Conservation (phyloP, 768 basidiomycete species). For the Leucocoprinus birnbaumii region DNA sequence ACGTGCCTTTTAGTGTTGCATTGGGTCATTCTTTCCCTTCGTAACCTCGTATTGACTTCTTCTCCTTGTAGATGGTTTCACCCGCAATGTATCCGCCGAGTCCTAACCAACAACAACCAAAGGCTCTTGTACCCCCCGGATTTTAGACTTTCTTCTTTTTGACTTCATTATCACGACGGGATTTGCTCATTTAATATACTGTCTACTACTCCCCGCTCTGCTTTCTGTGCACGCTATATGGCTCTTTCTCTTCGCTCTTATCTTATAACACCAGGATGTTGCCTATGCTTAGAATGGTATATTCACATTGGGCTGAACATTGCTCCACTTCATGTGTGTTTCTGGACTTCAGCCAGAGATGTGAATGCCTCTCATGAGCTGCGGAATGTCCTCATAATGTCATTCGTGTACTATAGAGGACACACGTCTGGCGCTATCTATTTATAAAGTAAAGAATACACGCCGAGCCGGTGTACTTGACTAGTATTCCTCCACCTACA, state of each 20-base stretch:
- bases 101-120: constrained; percentile 39
- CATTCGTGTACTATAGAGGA: background rate
- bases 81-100: constrained; percentile 53
- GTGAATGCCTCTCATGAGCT: constrained; percentile 7
- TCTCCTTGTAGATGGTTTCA: constrained; percentile 64
- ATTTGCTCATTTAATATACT: constrained; percentile 15
- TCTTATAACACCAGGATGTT: constrained; percentile 12
- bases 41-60: constrained; percentile 13
- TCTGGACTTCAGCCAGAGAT: background rate
- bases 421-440: constrained; percentile 9
- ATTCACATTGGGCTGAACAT: background rate
- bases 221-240: background rate
- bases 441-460: constrained; percentile 11
- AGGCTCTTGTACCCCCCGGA: constrained; percentile 79
- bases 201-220: constrained; percentile 9
- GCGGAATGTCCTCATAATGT: constrained; percentile 3
- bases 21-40: constrained; percentile 10
- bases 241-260: background rate
- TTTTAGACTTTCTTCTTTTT: constrained; percentile 42
- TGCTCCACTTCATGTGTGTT: background rate
- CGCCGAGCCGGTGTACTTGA: constrained; percentile 8
- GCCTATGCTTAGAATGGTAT: background rate
- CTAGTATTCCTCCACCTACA: constrained; percentile 26
- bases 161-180: too few relatives aligned
- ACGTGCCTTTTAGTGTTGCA: background rate